Base-by-base conservation (phyloP, 148 eudicot species). In the Diospyros kaki region DNA sequence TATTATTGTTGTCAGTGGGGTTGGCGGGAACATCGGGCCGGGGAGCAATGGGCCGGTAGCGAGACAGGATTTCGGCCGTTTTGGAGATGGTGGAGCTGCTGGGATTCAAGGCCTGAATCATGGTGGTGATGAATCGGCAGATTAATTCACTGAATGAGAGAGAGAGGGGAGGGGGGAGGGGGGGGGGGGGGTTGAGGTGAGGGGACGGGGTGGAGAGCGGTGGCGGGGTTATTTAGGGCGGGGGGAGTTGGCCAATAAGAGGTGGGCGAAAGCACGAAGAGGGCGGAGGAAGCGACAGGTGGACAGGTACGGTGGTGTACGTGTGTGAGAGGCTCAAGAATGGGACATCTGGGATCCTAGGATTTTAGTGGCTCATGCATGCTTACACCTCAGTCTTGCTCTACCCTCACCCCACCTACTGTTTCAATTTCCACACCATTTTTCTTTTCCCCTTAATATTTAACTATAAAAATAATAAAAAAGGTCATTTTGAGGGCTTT, bases 11-110 rank as follows among this genome's bases (percentile, higher is more conserved):
- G 51, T 4, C 10, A 4, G 42, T 5, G 38, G 54, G 9, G 17
- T 7, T 15, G 9, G 51, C 9, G 4, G 85, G 39, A 40, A 65
- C 43, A 6, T 90, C 86, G 0, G 97, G 97, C 60, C 81, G 87
- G 0, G 97, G 97, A 0, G 93, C 97, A 54, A 91, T 91, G 38
- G 97, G 97, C 45, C 91, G 71, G 73, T 87, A 91, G 62, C 93
- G 73, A 11, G 97, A 88, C 84, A 91, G 76, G 45, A 91, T 91
- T 73, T 91, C 90, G 56, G 89, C 97, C 2, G 90, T 89, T 81
- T 84, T 91, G 2, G 91, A 76, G 5, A 82, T 41, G 75, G 72
- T 44, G 17, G 87, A 62, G 64, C 3, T 3, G 76, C 78, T 81
- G 8, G 87, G 90, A 41, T 81, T 86, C 28, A 87, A 46, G 2